phyloP scores from a whole-genome alignment of 2,329 filamentous ascomycete genomes.

The Ophiocordyceps camponoti-leonardi region DNA sequence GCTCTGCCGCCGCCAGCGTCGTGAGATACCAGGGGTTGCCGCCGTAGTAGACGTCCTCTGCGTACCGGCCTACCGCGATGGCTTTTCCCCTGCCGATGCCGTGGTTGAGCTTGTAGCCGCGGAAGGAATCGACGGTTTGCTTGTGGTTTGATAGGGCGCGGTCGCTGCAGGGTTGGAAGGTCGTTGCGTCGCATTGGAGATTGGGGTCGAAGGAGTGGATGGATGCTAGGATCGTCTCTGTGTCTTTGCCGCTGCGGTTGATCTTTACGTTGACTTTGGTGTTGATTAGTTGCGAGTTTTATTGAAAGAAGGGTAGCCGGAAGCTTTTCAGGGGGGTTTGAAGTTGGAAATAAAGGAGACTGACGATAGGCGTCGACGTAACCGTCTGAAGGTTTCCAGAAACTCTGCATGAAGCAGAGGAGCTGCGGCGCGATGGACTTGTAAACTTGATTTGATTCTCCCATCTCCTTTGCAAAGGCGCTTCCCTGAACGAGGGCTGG shows the following conservation, averaged over 20 bases:
- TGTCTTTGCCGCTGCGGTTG: slow-evolving; percentile 51
- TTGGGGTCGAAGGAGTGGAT: slow-evolving; percentile 55
- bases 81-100: slow-evolving; percentile 42
- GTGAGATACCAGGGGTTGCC: slow-evolving; percentile 72
- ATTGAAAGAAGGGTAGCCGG: not conserved
- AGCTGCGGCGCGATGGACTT: slow-evolving; percentile 49
- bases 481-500: slow-evolving; percentile 47
- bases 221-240: slow-evolving; percentile 49
- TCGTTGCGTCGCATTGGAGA: slow-evolving; percentile 47
- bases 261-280: slow-evolving; percentile 34
- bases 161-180: slow-evolving; percentile 64
- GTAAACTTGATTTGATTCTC: slow-evolving; percentile 42
- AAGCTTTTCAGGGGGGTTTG: not conserved
- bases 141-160: slow-evolving; percentile 61
- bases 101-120: slow-evolving; percentile 53
- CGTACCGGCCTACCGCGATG: slow-evolving; percentile 47
- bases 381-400: slow-evolving; percentile 45
- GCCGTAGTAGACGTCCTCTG: slow-evolving; percentile 57
- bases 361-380: slow-evolving; percentile 52
- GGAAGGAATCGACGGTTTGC: slow-evolving; percentile 57
- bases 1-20: slow-evolving; percentile 63
- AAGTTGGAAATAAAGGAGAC: slow-evolving; percentile 3
- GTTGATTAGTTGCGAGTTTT: not conserved
- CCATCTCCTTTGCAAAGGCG: slow-evolving; percentile 45
- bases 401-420: slow-evolving; percentile 56